Base-by-base conservation (phyloP, 257 asterid genomes). In the Schizonepeta tenuifolia region DNA sequence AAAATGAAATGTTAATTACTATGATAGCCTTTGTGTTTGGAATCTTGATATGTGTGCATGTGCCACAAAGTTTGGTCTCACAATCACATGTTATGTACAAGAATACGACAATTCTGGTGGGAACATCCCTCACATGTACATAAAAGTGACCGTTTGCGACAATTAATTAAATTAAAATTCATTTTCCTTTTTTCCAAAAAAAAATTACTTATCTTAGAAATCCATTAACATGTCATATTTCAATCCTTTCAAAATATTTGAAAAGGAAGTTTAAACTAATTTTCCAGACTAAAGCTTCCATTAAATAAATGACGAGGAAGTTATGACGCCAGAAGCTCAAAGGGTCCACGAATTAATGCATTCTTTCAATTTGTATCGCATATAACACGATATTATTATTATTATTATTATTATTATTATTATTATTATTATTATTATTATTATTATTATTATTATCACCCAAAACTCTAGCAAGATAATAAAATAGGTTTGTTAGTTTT, bases 51-150 rank as follows among this genome's bases (percentile, higher is more conserved):
- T 20, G 46, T 20, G 46, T 47, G 4, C 24, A 69, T 56, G n/a
- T 18, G 76, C 49, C 75, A 61, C 73, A 67, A 61, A 50, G 47
- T 62, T 77, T 67, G 75, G 82, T 66, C 44, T 49, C 58, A 65
- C 15, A 17, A 54, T 78, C 92, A 87, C 92, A 83, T 87, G 92
- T 43, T 31, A 73, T 85, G 88, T 87, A 79, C 57, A 76, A 80
- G 59, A 71, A 78, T 77, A 75, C 47, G 93, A 87, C 93, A 83
- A 83, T 24, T 71, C 1, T 76, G 80, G 82, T 79, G 89, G 89
- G 84, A 60, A 63, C 88, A 55, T 56, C 80, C 61, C 71, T 87
- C 90, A 87, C 89, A 85, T 83, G 87, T 63, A 70, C 65, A 67
- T 47, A 14, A 83, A 73, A 82, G 71, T 69, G 81, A 81, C 82